These are phyloP conservation scores for Byssochlamys sp. DNA, from an alignment of 2,329 filamentous ascomycete species.

Conservation along the genomic window DNA sequence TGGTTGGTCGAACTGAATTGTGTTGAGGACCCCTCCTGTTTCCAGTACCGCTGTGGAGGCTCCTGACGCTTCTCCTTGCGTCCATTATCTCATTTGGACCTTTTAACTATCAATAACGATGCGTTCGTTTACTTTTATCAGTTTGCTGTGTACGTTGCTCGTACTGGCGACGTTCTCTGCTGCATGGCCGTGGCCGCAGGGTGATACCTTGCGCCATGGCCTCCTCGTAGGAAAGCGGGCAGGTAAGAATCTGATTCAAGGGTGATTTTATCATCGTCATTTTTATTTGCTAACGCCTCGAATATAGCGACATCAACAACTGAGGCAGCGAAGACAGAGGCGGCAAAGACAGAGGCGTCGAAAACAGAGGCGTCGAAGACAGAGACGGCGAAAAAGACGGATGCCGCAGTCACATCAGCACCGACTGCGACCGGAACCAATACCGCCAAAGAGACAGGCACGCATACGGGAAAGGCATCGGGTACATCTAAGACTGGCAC, in stretches of 20 bases:
- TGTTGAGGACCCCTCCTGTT: background rate
- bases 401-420: background rate
- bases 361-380: conserved; percentile 8
- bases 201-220: conserved; percentile 11
- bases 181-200: conserved; percentile 18
- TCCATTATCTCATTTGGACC: conserved; percentile 2
- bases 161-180: conserved; percentile 22
- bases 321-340: conserved; percentile 9
- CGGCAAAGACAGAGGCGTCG: conserved; percentile 8
- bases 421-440: conserved; percentile 7
- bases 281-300: background rate
- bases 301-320: background rate
- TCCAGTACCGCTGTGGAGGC: background rate
- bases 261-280: conserved; percentile 4
- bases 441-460: background rate
- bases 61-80: background rate
- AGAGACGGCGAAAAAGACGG: conserved; percentile 9
- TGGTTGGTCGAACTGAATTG: background rate
- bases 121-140: conserved; percentile 22
- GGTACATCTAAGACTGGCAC: background rate
- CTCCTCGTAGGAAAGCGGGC: conserved; percentile 14
- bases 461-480: background rate
- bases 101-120: conserved; percentile 14
- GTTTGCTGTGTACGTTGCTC: conserved; percentile 24
- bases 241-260: conserved; percentile 10